Evolutionary conservation across 352 stramenopile genomes (phyloP).

Genomic region (Globisporangium parvum): DNA sequence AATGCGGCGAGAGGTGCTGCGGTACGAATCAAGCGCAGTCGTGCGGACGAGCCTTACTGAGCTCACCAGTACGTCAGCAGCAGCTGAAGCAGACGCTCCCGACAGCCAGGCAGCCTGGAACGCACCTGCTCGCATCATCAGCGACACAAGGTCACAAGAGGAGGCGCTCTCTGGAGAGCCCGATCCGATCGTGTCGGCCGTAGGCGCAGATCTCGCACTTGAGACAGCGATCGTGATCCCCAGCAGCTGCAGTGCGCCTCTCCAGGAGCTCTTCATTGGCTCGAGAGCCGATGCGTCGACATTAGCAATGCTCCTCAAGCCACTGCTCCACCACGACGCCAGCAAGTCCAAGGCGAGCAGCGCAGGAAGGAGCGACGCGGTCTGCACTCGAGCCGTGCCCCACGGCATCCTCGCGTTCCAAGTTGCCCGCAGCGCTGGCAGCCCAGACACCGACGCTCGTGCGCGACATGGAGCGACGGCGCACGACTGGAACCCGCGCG

Average conservation of each 20-base stretch:
- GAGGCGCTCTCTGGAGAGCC: no score
- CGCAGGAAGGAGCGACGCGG: background rate
- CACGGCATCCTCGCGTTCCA: conserved; percentile 22
- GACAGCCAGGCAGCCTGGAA: background rate
- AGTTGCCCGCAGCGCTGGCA: background rate
- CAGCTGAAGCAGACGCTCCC: no score
- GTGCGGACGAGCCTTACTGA: background rate
- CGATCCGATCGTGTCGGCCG: no score
- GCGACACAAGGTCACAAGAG: no score
- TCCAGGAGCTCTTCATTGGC: conserved; percentile 31
- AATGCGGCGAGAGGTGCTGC: conserved; percentile 5
- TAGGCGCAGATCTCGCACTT: no score
- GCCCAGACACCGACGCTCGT: background rate
- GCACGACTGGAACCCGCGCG: conserved; percentile 23
- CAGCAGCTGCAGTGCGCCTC: conserved; percentile 13
- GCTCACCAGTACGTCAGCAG: background rate
- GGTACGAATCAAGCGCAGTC: background rate
- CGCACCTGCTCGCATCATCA: background rate
- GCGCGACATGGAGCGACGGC: background rate
- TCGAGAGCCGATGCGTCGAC: conserved; percentile 1
- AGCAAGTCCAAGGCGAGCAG: background rate
- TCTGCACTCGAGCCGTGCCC: conserved; percentile 5
- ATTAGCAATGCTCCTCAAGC: conserved; percentile 3
- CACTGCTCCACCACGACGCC: conserved; percentile 5
- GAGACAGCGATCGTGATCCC: conserved; percentile 26